Evolutionary conservation across 352 stramenopile genomes (phyloP), one percentile per base, ranked within the genome.

Genomic region (Halophytophthora polymorphica): DNA sequence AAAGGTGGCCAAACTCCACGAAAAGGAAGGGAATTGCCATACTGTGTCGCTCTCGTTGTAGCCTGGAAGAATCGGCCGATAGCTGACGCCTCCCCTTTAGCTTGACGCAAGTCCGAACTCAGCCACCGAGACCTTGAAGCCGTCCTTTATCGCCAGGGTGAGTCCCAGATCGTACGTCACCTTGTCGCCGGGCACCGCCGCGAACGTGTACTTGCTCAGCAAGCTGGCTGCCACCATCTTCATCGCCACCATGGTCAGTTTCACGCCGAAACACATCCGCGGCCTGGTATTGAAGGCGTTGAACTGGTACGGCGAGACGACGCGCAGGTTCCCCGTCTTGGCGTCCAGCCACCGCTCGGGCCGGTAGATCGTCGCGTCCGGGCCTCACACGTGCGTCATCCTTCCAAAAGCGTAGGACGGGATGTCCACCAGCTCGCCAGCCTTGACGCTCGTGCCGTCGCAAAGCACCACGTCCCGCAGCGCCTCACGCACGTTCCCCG

Each of bases 321-420:
- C 47, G 2, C 44, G 19, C 22, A 68, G 22, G 25, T 49, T 70
- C 15, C 40, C 57, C 0, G 59, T 65, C 2, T 23, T 19, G 0
- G 43, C 42, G 17, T 82, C 64, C 12, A 87, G 51, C 57, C 62
- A 87, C 12, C 79, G 61, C 45, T 88, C 69, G 0, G 77, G 75
- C 22, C 69, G 75, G 48, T 77, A 83, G 55, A 82, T 58, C 6
- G 46, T 39, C 0, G 69, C 67, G 53, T 90, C 77, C 13, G 35
- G 35, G 5, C 69, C 74, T 70, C 77, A 89, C 2, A 89, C 51
- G 12, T 64, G 53, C 6, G 55, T 45, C 49, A 71, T 71, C 3
- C 73, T 57, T 2, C 50, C 79, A 43, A 83, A 75, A 0, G 57
- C 42, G 50, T 86, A 90, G 3, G 61, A 40, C 3, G 65, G 50